Conservation (phyloP, 495 filamentous ascomycete genomes). For the Penicillium flavigenum region DNA sequence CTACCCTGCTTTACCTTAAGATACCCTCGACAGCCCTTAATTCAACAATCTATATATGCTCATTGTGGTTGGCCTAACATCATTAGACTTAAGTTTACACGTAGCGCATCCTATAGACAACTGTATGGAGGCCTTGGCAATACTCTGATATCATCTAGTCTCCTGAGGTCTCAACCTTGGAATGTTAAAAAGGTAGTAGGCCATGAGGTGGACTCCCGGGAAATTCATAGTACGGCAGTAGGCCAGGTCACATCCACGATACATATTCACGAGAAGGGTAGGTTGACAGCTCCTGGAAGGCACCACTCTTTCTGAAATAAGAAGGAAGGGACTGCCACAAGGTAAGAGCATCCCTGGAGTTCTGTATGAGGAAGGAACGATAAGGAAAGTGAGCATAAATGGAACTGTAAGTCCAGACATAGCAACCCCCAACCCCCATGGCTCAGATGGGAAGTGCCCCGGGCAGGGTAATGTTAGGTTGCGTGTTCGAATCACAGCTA, state of each 20-base stretch:
- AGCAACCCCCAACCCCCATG: neutral
- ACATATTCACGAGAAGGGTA: too few species aligned
- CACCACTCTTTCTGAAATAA: too few species aligned
- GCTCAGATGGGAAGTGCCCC: neutral
- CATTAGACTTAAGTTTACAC: neutral
- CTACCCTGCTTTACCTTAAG: neutral
- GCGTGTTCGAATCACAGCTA: neutral
- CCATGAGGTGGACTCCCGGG: neutral
- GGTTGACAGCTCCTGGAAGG: too few species aligned
- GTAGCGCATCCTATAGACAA: neutral
- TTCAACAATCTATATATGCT: neutral
- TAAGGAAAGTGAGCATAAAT: neutral
- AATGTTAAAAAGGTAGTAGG: neutral
- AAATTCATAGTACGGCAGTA: neutral
- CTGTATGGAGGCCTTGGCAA: neutral
- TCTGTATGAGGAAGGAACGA: neutral
- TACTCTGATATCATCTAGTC: neutral
- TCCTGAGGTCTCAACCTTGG: neutral
- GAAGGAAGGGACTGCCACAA: too few species aligned
- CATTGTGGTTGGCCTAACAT: neutral
- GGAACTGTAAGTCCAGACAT: neutral
- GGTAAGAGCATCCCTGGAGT: neutral
- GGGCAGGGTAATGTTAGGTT: neutral
- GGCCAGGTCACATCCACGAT: too few species aligned
- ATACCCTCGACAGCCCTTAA: slow-evolving; percentile 11